Conservation (phyloP, 805 yeast species). For the Maudiozyma pseudohumilis region DNA sequence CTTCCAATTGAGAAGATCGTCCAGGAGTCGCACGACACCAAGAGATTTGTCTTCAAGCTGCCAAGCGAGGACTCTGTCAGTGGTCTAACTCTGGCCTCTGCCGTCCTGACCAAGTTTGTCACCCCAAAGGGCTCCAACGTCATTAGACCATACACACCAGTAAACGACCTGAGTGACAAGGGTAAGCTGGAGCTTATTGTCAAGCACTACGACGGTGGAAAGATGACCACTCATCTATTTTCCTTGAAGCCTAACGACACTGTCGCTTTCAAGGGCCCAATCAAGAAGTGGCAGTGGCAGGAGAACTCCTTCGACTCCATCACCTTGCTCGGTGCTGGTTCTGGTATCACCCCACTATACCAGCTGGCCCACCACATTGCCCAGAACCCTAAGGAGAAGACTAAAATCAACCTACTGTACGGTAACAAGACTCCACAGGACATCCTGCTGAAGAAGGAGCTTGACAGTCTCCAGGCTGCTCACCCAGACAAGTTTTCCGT, state of each 20-base stretch:
- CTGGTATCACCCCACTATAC: slow-evolving; percentile 93
- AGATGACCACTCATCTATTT: slow-evolving; percentile 67
- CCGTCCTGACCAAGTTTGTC: slow-evolving; percentile 69
- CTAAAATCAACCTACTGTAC: slow-evolving; percentile 74
- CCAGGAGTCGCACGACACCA: slow-evolving; percentile 53
- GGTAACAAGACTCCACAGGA: slow-evolving; percentile 75
- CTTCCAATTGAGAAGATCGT: slow-evolving; percentile 38
- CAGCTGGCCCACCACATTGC: slow-evolving; percentile 74
- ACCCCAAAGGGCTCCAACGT: slow-evolving; percentile 80
- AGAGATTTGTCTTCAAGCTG: slow-evolving; percentile 59
- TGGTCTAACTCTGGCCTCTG: slow-evolving; percentile 74
- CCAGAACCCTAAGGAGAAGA: slow-evolving; percentile 75
- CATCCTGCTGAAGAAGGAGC: slow-evolving; percentile 66
- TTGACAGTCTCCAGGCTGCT: slow-evolving; percentile 46
- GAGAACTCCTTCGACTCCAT: slow-evolving; percentile 76
- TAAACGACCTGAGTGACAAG: slow-evolving; percentile 53
- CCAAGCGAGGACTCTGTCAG: slow-evolving; percentile 55
- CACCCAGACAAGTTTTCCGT: slow-evolving; percentile 72
- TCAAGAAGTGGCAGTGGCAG: slow-evolving; percentile 81
- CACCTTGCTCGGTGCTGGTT: slow-evolving; percentile 87
- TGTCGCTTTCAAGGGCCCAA: slow-evolving; percentile 88
- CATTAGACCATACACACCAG: slow-evolving; percentile 85
- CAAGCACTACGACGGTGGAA: slow-evolving; percentile 79
- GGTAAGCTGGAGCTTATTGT: slow-evolving; percentile 75
- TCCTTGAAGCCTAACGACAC: slow-evolving; percentile 68